Evolutionary conservation across 2,329 filamentous ascomycete species (phyloP).

Genomic region (Nemania bipapillata): DNA sequence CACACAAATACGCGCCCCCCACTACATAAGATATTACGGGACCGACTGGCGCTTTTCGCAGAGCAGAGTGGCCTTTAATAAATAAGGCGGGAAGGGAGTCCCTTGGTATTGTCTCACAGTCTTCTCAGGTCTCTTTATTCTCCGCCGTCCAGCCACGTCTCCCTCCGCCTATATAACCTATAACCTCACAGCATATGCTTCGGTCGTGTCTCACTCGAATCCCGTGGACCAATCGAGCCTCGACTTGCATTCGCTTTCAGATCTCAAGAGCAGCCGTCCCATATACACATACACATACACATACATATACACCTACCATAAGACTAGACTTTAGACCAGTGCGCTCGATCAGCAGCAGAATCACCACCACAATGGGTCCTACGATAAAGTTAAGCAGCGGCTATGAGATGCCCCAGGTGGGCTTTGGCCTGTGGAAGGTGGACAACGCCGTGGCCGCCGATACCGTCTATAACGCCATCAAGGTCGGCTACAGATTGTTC

Average conservation of each 20-base stretch:
- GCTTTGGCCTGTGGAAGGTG: constrained; percentile 87
- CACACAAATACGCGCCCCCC: too few relatives aligned
- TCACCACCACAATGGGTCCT: constrained; percentile 48
- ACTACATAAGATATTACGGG: too few relatives aligned
- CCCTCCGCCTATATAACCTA: not conserved
- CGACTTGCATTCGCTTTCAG: constrained; percentile 20
- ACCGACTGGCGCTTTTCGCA: constrained; percentile 6
- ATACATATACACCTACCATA: not conserved
- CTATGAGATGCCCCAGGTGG: constrained; percentile 77
- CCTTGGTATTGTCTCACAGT: not conserved
- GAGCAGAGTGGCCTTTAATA: constrained; percentile 16
- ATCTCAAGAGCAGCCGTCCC: constrained; percentile 1
- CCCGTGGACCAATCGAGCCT: constrained; percentile 23
- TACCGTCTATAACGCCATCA: constrained; percentile 79
- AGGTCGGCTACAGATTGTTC: constrained; percentile 69
- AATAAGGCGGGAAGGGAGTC: constrained; percentile 16
- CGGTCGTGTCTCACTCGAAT: constrained; percentile 14
- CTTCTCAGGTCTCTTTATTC: not conserved
- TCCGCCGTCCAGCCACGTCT: not conserved
- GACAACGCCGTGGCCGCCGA: constrained; percentile 77
- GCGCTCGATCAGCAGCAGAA: constrained; percentile 3
- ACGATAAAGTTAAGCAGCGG: constrained; percentile 73
- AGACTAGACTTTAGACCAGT: constrained; percentile 3
- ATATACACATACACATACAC: not conserved
- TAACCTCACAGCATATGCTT: constrained; percentile 23